Percentiles rank a stretch among this genome's conserved stretches.
These are phyloP conservation scores for Centella asiatica DNA, from an alignment of 129 eudicot genomes.

Conservation along the genomic window DNA sequence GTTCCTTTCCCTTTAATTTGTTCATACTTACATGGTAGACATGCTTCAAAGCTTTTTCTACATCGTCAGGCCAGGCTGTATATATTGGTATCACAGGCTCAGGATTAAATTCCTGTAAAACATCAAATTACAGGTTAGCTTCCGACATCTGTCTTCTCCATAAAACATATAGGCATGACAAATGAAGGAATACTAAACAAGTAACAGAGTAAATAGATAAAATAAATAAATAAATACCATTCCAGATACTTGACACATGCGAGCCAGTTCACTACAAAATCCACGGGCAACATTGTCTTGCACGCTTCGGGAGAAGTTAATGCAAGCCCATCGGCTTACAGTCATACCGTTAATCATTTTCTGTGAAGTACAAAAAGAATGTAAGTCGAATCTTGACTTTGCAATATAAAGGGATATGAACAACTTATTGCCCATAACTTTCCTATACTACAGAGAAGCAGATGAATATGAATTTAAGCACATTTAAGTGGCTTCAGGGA, in stretches of 20 bases:
- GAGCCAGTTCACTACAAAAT: slow-evolving; percentile 78
- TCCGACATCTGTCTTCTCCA: not conserved
- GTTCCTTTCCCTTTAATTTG: slow-evolving; percentile 61
- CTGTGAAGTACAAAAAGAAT: slow-evolving; percentile 26
- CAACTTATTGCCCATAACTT: not conserved
- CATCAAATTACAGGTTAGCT: not conserved
- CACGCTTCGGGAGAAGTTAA: slow-evolving; percentile 77
- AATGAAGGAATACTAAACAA: not conserved
- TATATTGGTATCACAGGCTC: slow-evolving; percentile 72
- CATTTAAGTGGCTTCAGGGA: not conserved
- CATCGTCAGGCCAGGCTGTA: slow-evolving; percentile 72
- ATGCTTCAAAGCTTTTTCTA: slow-evolving; percentile 71
- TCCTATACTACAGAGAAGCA: not conserved
- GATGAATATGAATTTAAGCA: not conserved
- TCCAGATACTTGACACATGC: slow-evolving; percentile 90
- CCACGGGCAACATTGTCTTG: slow-evolving; percentile 78
- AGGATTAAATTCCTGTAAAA: slow-evolving; percentile 57
- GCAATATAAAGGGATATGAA: not conserved
- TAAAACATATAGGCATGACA: not conserved
- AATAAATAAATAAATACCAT: slow-evolving; percentile 39
- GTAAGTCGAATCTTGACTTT: not conserved
- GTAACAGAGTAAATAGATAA: not conserved
- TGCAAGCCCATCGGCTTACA: slow-evolving; percentile 81
- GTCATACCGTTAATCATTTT: slow-evolving; percentile 90
- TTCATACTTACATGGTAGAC: slow-evolving; percentile 63